Conservation (phyloP, 1,284 basidiomycete species). For the Ustilago tritici region DNA sequence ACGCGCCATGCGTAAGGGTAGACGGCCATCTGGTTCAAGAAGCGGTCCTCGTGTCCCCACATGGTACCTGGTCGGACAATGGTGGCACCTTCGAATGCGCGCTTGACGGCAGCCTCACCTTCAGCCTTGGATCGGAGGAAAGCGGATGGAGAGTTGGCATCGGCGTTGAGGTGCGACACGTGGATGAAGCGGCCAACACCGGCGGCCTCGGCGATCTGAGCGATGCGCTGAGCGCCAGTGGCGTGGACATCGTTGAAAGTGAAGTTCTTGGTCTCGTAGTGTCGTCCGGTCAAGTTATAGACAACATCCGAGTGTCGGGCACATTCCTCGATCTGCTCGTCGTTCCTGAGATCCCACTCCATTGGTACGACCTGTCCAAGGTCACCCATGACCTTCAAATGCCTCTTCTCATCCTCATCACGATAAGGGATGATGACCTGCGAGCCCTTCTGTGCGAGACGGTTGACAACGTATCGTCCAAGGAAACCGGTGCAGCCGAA, state of each 20-base stretch:
- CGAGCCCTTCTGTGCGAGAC: slow-evolving; percentile 82
- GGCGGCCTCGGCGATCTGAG: slow-evolving; percentile 80
- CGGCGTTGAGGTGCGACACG: slow-evolving; percentile 94
- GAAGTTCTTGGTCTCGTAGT: slow-evolving; percentile 94
- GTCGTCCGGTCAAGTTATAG: slow-evolving; percentile 90
- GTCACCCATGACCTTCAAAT: slow-evolving; percentile 93
- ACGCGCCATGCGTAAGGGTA: slow-evolving; percentile 96
- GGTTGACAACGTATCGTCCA: slow-evolving; percentile 86
- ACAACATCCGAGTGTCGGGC: slow-evolving; percentile 95
- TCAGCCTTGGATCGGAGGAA: slow-evolving; percentile 91
- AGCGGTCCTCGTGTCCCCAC: slow-evolving; percentile 94
- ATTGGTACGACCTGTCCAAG: slow-evolving; percentile 95
- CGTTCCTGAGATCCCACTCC: slow-evolving; percentile 93
- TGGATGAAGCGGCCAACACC: slow-evolving; percentile 91
- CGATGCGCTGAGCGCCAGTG: slow-evolving; percentile 77
- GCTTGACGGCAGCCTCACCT: slow-evolving; percentile 88
- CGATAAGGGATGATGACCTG: slow-evolving; percentile 96
- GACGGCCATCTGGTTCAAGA: slow-evolving; percentile 91
- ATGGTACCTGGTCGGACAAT: slow-evolving; percentile 87
- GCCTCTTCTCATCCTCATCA: slow-evolving; percentile 92
- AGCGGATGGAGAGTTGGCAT: slow-evolving; percentile 80
- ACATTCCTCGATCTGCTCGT: slow-evolving; percentile 91
- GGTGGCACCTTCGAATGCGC: slow-evolving; percentile 86
- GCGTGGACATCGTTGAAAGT: slow-evolving; percentile 82
- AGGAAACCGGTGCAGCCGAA: slow-evolving; percentile 97